Conservation (phyloP, 306 rosid species). For the Vigna unguiculata region DNA sequence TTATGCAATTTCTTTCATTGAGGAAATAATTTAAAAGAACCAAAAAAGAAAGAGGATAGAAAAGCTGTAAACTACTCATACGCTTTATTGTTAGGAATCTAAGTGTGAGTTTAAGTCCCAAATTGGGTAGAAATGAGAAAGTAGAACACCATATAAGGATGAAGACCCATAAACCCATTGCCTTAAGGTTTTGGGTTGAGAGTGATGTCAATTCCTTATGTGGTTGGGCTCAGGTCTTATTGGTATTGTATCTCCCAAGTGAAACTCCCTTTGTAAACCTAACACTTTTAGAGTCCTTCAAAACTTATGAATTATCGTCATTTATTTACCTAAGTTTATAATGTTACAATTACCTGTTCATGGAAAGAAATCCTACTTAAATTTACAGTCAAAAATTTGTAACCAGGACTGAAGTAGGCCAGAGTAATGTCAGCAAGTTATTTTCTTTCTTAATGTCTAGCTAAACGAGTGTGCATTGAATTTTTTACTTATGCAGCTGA, state of each 20-base stretch:
- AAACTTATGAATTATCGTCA: constrained; percentile 3
- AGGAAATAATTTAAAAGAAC: background rate
- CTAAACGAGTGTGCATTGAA: constrained; percentile 31
- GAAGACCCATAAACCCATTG: too few relatives aligned
- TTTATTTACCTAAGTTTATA: background rate
- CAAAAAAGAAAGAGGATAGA: background rate
- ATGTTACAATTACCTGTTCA: background rate
- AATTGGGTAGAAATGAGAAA: too few relatives aligned
- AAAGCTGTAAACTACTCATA: background rate
- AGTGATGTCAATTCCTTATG: too few relatives aligned
- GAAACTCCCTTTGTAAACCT: too few relatives aligned
- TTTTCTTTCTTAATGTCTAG: constrained; percentile 35
- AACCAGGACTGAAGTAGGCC: constrained; percentile 30
- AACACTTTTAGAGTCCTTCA: constrained; percentile 9
- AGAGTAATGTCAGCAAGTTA: constrained; percentile 12
- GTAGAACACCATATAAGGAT: too few relatives aligned
- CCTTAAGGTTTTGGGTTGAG: too few relatives aligned
- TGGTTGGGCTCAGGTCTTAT: too few relatives aligned
- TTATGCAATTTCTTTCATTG: background rate
- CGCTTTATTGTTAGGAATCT: constrained; percentile 19
- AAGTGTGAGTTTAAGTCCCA: too few relatives aligned
- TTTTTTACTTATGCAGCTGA: constrained; percentile 64
- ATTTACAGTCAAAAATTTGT: constrained; percentile 30
- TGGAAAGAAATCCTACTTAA: constrained; percentile 20
- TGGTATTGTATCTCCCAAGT: too few relatives aligned